These are phyloP conservation scores for Hirschioporus abietinus DNA, from an alignment of 768 basidiomycete genomes.

Conservation along the genomic window DNA sequence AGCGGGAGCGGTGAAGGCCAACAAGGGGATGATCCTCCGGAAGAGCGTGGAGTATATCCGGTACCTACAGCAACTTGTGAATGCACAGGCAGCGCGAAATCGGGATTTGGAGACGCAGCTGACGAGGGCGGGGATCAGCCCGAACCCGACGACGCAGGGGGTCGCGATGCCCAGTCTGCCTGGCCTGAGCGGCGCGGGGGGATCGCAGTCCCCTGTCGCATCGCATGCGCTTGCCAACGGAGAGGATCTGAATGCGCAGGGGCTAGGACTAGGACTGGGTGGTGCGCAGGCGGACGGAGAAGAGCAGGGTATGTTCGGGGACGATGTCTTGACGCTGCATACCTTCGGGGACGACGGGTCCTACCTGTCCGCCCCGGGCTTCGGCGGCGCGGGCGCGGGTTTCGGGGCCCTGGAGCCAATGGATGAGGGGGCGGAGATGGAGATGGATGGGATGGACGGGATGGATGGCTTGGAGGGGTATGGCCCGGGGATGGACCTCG, in stretches of 20 bases:
- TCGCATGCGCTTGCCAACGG: not conserved
- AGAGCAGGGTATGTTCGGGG: constrained; percentile 14
- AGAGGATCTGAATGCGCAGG: not conserved
- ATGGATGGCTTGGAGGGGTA: constrained; percentile 8
- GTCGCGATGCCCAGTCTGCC: not conserved
- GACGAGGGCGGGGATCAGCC: constrained; percentile 27
- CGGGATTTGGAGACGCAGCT: constrained; percentile 75
- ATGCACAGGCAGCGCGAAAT: constrained; percentile 71
- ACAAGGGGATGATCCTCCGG: constrained; percentile 90
- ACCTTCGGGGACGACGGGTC: constrained; percentile 17
- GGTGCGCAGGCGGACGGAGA: not conserved
- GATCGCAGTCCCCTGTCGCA: constrained; percentile 2
- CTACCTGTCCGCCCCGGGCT: constrained; percentile 4
- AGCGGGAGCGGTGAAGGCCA: constrained; percentile 66
- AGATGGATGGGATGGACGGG: constrained; percentile 8
- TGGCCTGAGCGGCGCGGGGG: constrained; percentile 6
- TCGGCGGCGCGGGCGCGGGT: constrained; percentile 10
- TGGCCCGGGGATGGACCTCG: constrained; percentile 9
- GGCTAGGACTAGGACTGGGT: not conserved
- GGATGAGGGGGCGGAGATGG: constrained; percentile 17
- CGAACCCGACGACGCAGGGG: not conserved
- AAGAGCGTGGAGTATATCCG: constrained; percentile 78
- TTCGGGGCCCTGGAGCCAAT: constrained; percentile 17
- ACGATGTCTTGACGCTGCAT: constrained; percentile 22
- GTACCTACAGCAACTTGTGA: constrained; percentile 83